phyloP scores from a whole-genome alignment of 2,329 filamentous ascomycete species.

The Calonectria montana region DNA sequence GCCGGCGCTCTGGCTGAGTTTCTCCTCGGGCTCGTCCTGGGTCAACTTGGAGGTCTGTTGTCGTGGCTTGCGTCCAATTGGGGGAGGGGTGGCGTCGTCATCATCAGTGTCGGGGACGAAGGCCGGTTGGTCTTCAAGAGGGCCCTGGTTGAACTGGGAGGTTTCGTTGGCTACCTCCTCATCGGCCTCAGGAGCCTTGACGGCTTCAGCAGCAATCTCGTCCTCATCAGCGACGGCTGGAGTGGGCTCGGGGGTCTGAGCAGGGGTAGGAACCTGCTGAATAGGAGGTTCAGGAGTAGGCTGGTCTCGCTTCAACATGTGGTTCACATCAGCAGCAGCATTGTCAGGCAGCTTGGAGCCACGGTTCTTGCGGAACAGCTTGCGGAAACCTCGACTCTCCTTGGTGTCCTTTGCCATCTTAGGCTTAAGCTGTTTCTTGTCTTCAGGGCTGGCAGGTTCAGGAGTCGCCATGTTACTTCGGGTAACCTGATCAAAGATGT shows the following conservation, averaged over 20 bases:
- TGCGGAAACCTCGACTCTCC: constrained; percentile 67
- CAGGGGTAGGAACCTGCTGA: constrained; percentile 40
- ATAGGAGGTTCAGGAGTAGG: constrained; percentile 37
- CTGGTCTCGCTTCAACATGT: constrained; percentile 58
- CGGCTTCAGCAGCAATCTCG: constrained; percentile 22
- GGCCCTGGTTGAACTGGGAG: constrained; percentile 86
- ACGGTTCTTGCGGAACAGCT: constrained; percentile 75
- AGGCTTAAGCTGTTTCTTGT: constrained; percentile 56
- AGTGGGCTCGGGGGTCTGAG: constrained; percentile 42
- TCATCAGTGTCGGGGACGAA: constrained; percentile 74
- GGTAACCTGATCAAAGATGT: constrained; percentile 32
- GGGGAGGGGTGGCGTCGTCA: constrained; percentile 63
- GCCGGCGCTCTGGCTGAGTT: constrained; percentile 48
- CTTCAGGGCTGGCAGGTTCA: constrained; percentile 55
- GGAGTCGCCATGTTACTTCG: constrained; percentile 39
- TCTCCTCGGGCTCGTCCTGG: constrained; percentile 45
- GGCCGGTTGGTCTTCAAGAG: constrained; percentile 85
- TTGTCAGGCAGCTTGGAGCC: constrained; percentile 67
- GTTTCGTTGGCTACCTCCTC: constrained; percentile 39
- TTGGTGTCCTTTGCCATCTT: constrained; percentile 61
- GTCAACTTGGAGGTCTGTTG: constrained; percentile 39
- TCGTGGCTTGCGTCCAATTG: constrained; percentile 58
- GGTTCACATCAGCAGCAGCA: constrained; percentile 62
- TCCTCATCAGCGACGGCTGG: constrained; percentile 32
- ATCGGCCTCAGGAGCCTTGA: constrained; percentile 23